phyloP scores from a whole-genome alignment of 2,329 filamentous ascomycete species.

The Claviceps africana region DNA sequence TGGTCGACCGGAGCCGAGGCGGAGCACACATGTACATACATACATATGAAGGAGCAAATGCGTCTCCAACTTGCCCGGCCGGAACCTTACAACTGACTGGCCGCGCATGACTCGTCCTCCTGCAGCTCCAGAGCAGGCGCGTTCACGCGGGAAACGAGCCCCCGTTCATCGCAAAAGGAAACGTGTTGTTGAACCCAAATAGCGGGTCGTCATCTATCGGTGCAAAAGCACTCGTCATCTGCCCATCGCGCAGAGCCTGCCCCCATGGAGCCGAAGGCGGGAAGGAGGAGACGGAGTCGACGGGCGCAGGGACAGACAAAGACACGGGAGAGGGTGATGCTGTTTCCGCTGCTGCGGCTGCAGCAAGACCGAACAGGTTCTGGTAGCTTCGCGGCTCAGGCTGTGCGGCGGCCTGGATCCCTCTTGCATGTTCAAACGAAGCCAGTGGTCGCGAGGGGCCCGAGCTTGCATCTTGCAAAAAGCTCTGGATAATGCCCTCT shows the following conservation, averaged over 20 bases:
- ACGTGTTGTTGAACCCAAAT: conserved; percentile 19
- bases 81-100: no score
- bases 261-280: no score
- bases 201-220: conserved; percentile 15
- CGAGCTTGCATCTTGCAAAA: conserved; percentile 13
- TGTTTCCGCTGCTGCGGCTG: no score
- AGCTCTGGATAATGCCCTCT: conserved; percentile 23
- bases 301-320: no score
- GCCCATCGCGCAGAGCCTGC: not conserved
- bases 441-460: not conserved
- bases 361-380: not conserved
- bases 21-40: no score
- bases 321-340: no score
- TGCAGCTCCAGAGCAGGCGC: no score
- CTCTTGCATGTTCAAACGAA: not conserved
- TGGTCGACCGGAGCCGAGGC: no score
- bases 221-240: not conserved
- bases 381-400: not conserved
- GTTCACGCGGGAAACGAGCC: not conserved
- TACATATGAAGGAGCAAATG: no score
- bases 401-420: not conserved
- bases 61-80: no score
- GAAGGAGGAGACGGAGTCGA: no score
- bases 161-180: not conserved
- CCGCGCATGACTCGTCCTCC: no score